Conservation (phyloP, 2,329 filamentous ascomycete species). For the Exophiala bonariae region DNA sequence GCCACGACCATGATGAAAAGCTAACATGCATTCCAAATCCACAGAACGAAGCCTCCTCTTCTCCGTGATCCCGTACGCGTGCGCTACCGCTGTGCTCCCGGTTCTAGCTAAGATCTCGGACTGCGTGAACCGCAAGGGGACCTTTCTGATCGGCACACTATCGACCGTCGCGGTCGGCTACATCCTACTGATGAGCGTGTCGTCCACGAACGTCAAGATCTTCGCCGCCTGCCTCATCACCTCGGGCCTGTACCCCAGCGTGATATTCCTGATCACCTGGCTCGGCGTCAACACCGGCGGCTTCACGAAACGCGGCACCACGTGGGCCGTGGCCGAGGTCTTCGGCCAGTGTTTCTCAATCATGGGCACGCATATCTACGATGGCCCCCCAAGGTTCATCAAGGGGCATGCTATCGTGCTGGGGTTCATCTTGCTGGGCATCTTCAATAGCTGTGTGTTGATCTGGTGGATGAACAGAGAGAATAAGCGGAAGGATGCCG, state of each 20-base stretch:
- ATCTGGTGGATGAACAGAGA: constrained; percentile 11
- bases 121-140: constrained; percentile 6
- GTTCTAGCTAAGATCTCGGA: constrained; percentile 5
- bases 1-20: no score
- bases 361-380: constrained; percentile 14
- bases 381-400: constrained; percentile 13
- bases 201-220: background rate
- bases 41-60: constrained; percentile 11
- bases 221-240: constrained; percentile 16
- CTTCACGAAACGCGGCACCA: constrained; percentile 17
- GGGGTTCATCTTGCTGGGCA: constrained; percentile 5
- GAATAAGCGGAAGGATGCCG: constrained; percentile 10
- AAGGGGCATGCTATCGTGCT: constrained; percentile 20
- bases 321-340: constrained; percentile 14
- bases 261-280: constrained; percentile 13
- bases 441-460: constrained; percentile 3
- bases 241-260: constrained; percentile 12
- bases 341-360: constrained; percentile 16
- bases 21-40: background rate
- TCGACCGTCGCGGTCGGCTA: constrained; percentile 5
- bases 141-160: constrained; percentile 3
- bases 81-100: constrained; percentile 1
- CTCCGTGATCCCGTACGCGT: constrained; percentile 15
- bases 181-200: constrained; percentile 8
- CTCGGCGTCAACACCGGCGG: constrained; percentile 12